Conservation (phyloP, 768 basidiomycete species). For the Tylopilus subfusipes region DNA sequence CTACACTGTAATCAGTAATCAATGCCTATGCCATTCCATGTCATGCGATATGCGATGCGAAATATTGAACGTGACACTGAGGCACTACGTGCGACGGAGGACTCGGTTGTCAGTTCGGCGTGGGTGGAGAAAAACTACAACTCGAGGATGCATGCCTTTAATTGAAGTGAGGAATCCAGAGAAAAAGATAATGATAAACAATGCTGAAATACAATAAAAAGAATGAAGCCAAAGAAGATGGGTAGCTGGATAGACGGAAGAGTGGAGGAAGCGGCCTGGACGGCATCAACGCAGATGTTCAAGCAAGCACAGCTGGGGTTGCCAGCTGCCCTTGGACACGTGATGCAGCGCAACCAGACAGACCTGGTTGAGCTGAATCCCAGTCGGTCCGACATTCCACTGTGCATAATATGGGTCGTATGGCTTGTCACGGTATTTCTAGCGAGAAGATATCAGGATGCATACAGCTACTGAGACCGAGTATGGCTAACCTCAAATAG, state of each 20-base stretch:
- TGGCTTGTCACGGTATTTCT: conserved; percentile 13
- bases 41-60: conserved; percentile 9
- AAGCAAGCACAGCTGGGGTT: conserved; percentile 60
- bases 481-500: conserved; percentile 50
- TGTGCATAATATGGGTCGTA: conserved; percentile 8
- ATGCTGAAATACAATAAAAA: neutral
- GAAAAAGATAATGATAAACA: neutral
- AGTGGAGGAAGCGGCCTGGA: neutral
- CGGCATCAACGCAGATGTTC: conserved; percentile 13
- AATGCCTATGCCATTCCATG: conserved; percentile 15
- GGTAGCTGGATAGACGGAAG: neutral
- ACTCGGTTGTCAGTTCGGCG: neutral
- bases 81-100: neutral
- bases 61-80: neutral
- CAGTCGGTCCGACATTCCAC: conserved; percentile 27
- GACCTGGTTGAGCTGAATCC: conserved; percentile 24
- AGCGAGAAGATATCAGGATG: conserved; percentile 7
- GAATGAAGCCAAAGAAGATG: neutral
- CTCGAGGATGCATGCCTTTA: conserved; percentile 2
- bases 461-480: neutral
- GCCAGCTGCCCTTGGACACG: conserved; percentile 79
- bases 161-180: neutral
- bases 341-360: conserved; percentile 73
- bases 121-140: neutral
- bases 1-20: neutral